These are phyloP conservation scores for Trichoderma orchidacearum DNA, from an alignment of 495 filamentous ascomycete genomes.

Conservation along the genomic window DNA sequence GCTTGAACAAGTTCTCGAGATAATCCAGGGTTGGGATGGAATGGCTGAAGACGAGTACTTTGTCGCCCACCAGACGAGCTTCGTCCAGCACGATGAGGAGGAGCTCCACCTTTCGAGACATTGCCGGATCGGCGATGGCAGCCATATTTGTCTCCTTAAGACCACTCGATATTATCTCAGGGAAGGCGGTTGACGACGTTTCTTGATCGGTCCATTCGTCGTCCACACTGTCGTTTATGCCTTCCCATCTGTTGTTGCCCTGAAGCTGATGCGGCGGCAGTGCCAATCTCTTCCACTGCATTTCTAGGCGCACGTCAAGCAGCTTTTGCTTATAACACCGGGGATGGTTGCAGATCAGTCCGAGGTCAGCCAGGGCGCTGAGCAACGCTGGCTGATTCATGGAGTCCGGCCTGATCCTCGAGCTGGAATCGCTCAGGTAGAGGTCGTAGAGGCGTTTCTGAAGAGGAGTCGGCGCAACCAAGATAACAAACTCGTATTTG, in stretches of 20 bases:
- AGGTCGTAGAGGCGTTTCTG: slow-evolving; percentile 50
- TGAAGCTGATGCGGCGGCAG: not conserved
- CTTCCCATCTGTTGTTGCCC: not conserved
- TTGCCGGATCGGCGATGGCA: slow-evolving; percentile 16
- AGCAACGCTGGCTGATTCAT: slow-evolving; percentile 10
- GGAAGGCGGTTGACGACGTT: slow-evolving; percentile 10
- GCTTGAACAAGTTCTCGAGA: slow-evolving; percentile 41
- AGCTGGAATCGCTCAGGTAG: slow-evolving; percentile 28
- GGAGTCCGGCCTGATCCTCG: slow-evolving; percentile 3
- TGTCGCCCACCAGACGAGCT: slow-evolving; percentile 47
- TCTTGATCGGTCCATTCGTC: slow-evolving; percentile 13
- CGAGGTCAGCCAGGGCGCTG: slow-evolving; percentile 32
- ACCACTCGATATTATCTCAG: slow-evolving; percentile 18
- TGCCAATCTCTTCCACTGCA: not conserved
- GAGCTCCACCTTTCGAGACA: slow-evolving; percentile 55
- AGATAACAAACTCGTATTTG: slow-evolving; percentile 75
- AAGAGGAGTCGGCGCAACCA: slow-evolving; percentile 50
- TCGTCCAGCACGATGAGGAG: slow-evolving; percentile 51
- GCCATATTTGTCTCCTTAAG: slow-evolving; percentile 11
- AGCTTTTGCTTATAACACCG: slow-evolving; percentile 41
- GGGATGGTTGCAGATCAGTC: slow-evolving; percentile 67
- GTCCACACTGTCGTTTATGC: not conserved
- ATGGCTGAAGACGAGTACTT: slow-evolving; percentile 71
- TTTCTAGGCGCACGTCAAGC: not conserved
- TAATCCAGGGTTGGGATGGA: slow-evolving; percentile 55